Evolutionary conservation across 345 rosid species (phyloP), one percentile per base, ranked within the genome.

Genomic region (Xanthoceras sorbifolium): DNA sequence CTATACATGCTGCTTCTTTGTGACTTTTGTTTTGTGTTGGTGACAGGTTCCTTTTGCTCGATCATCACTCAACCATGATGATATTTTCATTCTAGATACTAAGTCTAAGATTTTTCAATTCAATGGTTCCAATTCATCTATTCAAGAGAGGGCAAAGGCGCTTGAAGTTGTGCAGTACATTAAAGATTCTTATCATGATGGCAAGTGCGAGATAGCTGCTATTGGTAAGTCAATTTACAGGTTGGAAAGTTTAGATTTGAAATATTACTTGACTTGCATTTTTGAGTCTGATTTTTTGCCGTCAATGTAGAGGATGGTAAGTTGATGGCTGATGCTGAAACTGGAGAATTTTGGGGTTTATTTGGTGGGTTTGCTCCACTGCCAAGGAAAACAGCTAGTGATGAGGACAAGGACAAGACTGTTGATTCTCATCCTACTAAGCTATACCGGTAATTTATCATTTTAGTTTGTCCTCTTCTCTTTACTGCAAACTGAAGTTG

Each of bases 351-450:
- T 86, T 97, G 98, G 99, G 93, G 85, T 44, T 79, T 92, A 57
- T 97, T 97, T 83, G 99, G 99, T 81, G 99, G 99, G 23, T 97
- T 91, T 89, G 99, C 99, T 89, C 99, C 99, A 70, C 97, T 97
- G 80, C 91, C 97, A 40, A 88, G 94, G 85, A 94, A 91, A 90
- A 85, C 84, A 52, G 84, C 85, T 14, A 64, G 60, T 78, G 89
- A 73, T 63, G 94, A 90, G 77, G 91, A 92, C 71, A 85, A 90
- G 77, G 91, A 92, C 71, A 85, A 71, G 71, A 57, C 78, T 28
- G 57, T 76, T 54, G 91, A 73, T 71, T 83, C 89, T 78, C 72
- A 80, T 46, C 42, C 85, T 72, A 80, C 90, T 64, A 91, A 91
- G 84, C 84, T 97, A 71, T 86, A 87, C 34, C 60, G 97, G 99